Base-by-base conservation (phyloP, 495 filamentous ascomycete species). In the Annulohypoxylon stygium region DNA sequence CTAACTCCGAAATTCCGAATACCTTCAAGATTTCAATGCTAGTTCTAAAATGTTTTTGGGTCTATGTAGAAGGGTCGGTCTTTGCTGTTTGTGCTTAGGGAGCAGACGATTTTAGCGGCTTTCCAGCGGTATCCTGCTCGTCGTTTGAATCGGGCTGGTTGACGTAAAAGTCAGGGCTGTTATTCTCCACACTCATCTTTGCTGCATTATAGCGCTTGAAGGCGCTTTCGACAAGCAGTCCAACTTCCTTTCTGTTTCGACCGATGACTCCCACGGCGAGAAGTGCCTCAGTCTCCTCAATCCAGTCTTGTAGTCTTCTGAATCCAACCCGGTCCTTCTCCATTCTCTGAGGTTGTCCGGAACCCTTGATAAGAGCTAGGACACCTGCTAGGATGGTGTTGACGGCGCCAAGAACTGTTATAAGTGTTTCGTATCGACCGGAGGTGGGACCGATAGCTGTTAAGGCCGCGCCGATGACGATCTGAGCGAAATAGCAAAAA, bases 311-410 rank as follows among this genome's bases (percentile, higher is more conserved):
- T 5, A 86, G 75, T 26, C 81, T 78, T 4, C 81, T 54, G 53
- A 82, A 82, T 50, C 82, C 81, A n/a, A 81, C 71, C 23, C 78
- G 77, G 54, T 84, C 81, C 53, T 82, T 80, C 33, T 80, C 75
- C 26, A 85, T 61, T 16, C 81, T 70, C 70, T 82, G 79, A 9
- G 82, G 82, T 47, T 84, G 73, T 0, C 83, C 83, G 6, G 81
- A 80, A 1, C 83, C 82, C 65, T 83, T 83, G 51, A 84, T 73
- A n/a, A 84, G 78, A 3, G 85, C 85, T 11, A 87, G 65, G 0
- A 86, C 26, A 12, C 85, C 85, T 6, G 85, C 85, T 7, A 87
- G 73, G n/a, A 85, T 78, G 1, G 84, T 87, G 67, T 86, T 87
- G 61, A 82, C 18, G 1, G 83, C 85, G 6, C 85, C 85, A 3